Percentiles rank a stretch among this genome's conserved stretches.
These are phyloP conservation scores for Ramaria sp. DNA, from an alignment of 768 basidiomycete species.

Conservation along the genomic window DNA sequence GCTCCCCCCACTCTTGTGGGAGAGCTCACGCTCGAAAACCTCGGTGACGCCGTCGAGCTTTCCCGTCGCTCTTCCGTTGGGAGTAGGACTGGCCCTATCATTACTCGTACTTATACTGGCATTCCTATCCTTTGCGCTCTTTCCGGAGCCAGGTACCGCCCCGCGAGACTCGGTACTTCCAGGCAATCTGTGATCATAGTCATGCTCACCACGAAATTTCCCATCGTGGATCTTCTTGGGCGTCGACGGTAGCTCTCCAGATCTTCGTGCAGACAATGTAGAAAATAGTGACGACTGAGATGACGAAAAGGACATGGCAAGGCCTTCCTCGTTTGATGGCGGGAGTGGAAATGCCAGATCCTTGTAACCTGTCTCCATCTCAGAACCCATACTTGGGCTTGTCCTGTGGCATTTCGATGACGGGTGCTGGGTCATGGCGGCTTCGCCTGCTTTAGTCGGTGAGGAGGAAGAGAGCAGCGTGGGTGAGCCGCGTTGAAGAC, in stretches of 20 bases:
- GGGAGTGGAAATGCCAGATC: not conserved
- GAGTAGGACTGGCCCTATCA: not conserved
- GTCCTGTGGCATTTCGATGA: not conserved
- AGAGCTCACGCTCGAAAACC: not conserved
- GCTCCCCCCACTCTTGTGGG: not conserved
- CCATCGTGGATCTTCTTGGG: not conserved
- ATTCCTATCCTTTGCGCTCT: not conserved
- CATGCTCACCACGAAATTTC: not conserved
- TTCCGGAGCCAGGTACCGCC: not conserved
- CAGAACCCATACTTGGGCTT: not conserved
- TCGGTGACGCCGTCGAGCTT: not conserved
- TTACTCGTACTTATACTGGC: not conserved
- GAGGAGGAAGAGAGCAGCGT: not conserved
- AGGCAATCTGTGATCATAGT: not conserved
- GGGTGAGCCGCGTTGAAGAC: not conserved
- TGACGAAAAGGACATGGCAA: not conserved
- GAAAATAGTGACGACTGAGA: not conserved
- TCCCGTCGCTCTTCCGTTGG: not conserved
- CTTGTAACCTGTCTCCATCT: slow-evolving; percentile 1
- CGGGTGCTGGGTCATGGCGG: not conserved
- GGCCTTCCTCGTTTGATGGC: not conserved
- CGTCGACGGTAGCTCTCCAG: not conserved
- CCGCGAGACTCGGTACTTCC: not conserved
- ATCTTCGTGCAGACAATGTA: not conserved
- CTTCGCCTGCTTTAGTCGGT: not conserved